phyloP scores from a whole-genome alignment of 1,284 basidiomycete species.

The Ceratobasidium sp. region DNA sequence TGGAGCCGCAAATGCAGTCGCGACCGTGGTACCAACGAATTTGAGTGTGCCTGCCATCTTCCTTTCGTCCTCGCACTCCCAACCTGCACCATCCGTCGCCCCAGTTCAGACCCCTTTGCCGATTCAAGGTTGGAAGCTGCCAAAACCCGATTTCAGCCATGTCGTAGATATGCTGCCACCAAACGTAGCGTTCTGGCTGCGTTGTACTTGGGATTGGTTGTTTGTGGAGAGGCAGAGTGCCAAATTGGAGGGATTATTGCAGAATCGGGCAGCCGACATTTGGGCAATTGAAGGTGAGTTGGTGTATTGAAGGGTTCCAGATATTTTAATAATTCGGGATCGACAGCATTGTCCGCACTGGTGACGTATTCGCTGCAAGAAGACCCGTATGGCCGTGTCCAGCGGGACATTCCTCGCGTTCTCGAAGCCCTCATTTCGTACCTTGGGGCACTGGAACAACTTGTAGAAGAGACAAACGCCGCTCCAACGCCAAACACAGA shows the following conservation, averaged over 20 bases:
- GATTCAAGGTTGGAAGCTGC: conserved; percentile 22
- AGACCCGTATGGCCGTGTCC: conserved; percentile 84
- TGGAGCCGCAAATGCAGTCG: conserved; percentile 38
- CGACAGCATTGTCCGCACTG: conserved; percentile 75
- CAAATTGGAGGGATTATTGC: conserved; percentile 24
- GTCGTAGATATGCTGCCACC: conserved; percentile 33
- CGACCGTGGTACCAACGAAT: conserved; percentile 35
- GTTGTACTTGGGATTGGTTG: conserved; percentile 14
- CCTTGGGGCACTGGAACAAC: conserved; percentile 73
- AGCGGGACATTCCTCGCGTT: conserved; percentile 83
- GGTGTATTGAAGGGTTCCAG: not conserved
- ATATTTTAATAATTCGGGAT: not conserved
- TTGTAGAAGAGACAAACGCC: conserved; percentile 54
- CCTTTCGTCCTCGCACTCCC: conserved; percentile 39
- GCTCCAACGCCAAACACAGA: conserved; percentile 20
- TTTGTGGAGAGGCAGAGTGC: conserved; percentile 35
- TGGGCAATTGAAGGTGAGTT: conserved; percentile 48
- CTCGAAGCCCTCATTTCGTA: conserved; percentile 80
- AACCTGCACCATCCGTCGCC: not conserved
- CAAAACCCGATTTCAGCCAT: conserved; percentile 6
- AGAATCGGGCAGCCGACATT: conserved; percentile 41
- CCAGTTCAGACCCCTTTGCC: conserved; percentile 8
- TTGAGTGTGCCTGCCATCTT: conserved; percentile 45
- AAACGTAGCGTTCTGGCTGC: conserved; percentile 3
- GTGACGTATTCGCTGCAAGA: conserved; percentile 78